Base-by-base conservation (phyloP, 2,329 filamentous ascomycete genomes). In the Pseudocercospora eumusae region DNA sequence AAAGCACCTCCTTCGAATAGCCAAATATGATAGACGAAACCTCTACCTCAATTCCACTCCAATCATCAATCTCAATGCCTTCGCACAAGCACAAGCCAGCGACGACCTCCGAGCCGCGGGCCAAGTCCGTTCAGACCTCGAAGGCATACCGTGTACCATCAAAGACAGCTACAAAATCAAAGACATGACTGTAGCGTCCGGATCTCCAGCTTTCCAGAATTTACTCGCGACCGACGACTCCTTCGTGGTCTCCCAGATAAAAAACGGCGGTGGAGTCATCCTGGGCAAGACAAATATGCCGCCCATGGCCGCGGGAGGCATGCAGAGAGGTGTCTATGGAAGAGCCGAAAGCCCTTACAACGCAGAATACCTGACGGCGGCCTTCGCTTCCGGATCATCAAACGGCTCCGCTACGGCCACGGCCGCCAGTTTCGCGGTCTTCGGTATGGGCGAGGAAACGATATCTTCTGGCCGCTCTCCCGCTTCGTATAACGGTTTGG, bases 231-330 rank as follows among this genome's bases (percentile, higher is more conserved):
- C 75, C 6, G 77, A 82, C 28, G 83, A 86, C 68, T 81, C 83
- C 1, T 79, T 79, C 0, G 78, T 79, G 10, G 82, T 83, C 0
- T 63, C 74, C 4, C 70, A 73, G 9, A 73, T 86, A 9, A 75
- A 78, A 5, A 72, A 77, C 28, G 80, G 81, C 0, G 82, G 83
- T 0, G 81, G 78, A 0, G 73, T 84, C 1, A 66, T 83, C 10
- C 71, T 84, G 0, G 84, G 84, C 0, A 79, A 79, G 55, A 84
- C 84, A 0, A 86, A 86, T 60, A 83, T 86, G 83, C 83, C 81
- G 0, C 79, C 83, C 0, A 84, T 85, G 81, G 83, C 82, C 1
- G 79, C 80, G n/a, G 83, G 83, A 0, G 83, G 84, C 0, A 83
- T 83, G 77, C 82, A 84, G 61, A 76, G 83, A 4, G 83, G 83